Evolutionary conservation across 2,329 filamentous ascomycete genomes (phyloP), one percentile per base, ranked within the genome.

Genomic region (Cordyceps cicadae): DNA sequence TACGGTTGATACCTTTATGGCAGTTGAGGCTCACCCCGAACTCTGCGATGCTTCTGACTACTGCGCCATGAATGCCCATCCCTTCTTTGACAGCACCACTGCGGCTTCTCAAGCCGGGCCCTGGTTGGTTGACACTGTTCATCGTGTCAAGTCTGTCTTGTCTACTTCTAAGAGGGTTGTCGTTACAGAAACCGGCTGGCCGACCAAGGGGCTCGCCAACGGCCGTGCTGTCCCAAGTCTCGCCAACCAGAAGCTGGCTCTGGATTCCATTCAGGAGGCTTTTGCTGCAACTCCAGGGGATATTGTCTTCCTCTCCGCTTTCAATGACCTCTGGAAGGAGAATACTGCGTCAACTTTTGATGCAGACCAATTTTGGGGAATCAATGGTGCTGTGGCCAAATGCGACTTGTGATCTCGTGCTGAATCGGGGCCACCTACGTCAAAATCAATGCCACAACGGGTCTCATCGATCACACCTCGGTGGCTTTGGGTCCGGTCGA

Each of bases 141-240:
- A 68, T 12, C 71, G 70, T 29, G 72, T 84, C 45, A 72, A 73
- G 63, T 70, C 70, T 50, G 75, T 74, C 63, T 69, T 83, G 14
- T 67, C 74, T 4, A 68, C 76, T 62, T 70, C 66, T 65, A 87
- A 90, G 73, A 79, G 80, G 51, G 80, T 89, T 37, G 78, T 93
- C 43, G 85, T 95, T 66, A 91, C 89, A 1, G 92, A 96, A 77
- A 87, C 87, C 3, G 92, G 92, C 55, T 96, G 91, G 91, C 91
- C 91, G 48, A 85, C 83, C 70, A 72, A 83, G 65, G 91, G 91
- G 19, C 66, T 76, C 14, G 63, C 79, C 57, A 92, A 94, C 70
- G 83, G 84, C 2, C 68, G 70, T 19, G 90, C 90, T n/a, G 76
- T 92, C 2, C 88, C 90, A 0, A 84, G 85, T 14, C 67, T 76